Evolutionary conservation across 2,329 filamentous ascomycete species (phyloP).

Genomic region (Aspergillaceae sp.): DNA sequence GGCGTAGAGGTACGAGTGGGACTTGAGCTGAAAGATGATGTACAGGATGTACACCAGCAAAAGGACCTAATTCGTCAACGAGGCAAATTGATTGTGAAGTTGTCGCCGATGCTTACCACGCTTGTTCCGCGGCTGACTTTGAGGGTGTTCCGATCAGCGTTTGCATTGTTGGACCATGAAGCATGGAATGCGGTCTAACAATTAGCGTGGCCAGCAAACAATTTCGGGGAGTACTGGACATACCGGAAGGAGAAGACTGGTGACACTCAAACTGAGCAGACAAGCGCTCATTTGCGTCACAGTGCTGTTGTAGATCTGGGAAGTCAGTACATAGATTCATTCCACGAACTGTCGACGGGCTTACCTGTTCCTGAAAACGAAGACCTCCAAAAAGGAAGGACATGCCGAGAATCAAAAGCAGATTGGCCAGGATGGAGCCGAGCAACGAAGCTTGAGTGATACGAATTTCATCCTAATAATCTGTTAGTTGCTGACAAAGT

Average conservation of each 20-base stretch:
- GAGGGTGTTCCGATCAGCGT: slow-evolving; percentile 63
- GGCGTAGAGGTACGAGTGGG: slow-evolving; percentile 84
- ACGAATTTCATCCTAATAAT: slow-evolving; percentile 59
- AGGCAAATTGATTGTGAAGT: neutral
- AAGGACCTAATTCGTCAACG: slow-evolving; percentile 47
- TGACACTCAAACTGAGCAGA: slow-evolving; percentile 79
- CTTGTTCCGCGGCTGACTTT: slow-evolving; percentile 86
- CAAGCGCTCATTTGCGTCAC: slow-evolving; percentile 96
- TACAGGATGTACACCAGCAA: slow-evolving; percentile 76
- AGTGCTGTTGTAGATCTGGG: slow-evolving; percentile 80
- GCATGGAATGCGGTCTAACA: slow-evolving; percentile 78
- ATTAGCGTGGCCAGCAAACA: neutral
- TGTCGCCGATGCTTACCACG: slow-evolving; percentile 49
- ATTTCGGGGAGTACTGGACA: slow-evolving; percentile 18
- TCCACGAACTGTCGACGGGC: slow-evolving; percentile 8
- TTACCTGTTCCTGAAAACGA: slow-evolving; percentile 74
- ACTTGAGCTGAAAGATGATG: slow-evolving; percentile 83
- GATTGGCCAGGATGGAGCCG: slow-evolving; percentile 80
- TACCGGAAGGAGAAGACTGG: slow-evolving; percentile 75
- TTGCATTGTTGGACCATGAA: slow-evolving; percentile 57
- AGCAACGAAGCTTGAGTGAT: slow-evolving; percentile 87
- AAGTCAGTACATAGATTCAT: neutral
- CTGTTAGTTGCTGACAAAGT: neutral
- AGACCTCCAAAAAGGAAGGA: slow-evolving; percentile 79
- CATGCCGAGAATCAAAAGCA: slow-evolving; percentile 86